Percentiles rank a stretch among this genome's conserved stretches.
These are phyloP conservation scores for Cercophora sp. DNA, from an alignment of 495 filamentous ascomycete genomes.

Conservation along the genomic window DNA sequence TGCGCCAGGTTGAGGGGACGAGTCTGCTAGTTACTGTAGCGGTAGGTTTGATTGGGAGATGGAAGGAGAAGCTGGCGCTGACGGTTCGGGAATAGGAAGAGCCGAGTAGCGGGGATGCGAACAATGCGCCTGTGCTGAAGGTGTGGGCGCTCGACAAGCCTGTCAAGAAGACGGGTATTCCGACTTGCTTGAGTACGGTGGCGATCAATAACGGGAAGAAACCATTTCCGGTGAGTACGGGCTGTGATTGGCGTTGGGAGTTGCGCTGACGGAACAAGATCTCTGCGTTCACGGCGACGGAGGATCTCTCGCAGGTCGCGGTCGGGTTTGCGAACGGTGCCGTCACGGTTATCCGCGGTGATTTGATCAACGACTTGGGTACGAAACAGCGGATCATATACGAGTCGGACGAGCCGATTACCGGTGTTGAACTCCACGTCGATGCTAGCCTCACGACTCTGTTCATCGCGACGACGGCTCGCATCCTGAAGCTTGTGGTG, in stretches of 20 bases:
- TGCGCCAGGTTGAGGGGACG: slow-evolving; percentile 89
- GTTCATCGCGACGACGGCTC: slow-evolving; percentile 85
- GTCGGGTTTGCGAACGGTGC: slow-evolving; percentile 95
- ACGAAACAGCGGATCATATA: slow-evolving; percentile 93
- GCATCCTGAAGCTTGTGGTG: slow-evolving; percentile 83
- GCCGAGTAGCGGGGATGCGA: slow-evolving; percentile 51
- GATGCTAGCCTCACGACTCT: slow-evolving; percentile 64
- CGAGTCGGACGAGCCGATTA: slow-evolving; percentile 94
- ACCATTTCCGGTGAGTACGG: slow-evolving; percentile 71
- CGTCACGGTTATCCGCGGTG: slow-evolving; percentile 88
- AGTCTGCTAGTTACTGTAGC: slow-evolving; percentile 81
- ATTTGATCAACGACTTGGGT: slow-evolving; percentile 93
- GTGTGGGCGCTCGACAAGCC: slow-evolving; percentile 94
- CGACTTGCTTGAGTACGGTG: slow-evolving; percentile 79
- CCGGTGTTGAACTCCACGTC: slow-evolving; percentile 74
- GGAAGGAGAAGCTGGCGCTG: slow-evolving; percentile 4
- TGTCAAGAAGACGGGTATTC: slow-evolving; percentile 88
- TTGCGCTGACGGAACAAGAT: slow-evolving; percentile 52
- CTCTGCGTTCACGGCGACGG: slow-evolving; percentile 80
- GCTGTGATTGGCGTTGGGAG: not conserved
- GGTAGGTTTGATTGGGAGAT: slow-evolving; percentile 22
- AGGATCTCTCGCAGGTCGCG: slow-evolving; percentile 84
- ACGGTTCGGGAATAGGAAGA: slow-evolving; percentile 71
- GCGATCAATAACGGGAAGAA: slow-evolving; percentile 87
- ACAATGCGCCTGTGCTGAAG: slow-evolving; percentile 73